Base-by-base conservation (phyloP, 2,329 filamentous ascomycete species). In the Trichoderma sp. region DNA sequence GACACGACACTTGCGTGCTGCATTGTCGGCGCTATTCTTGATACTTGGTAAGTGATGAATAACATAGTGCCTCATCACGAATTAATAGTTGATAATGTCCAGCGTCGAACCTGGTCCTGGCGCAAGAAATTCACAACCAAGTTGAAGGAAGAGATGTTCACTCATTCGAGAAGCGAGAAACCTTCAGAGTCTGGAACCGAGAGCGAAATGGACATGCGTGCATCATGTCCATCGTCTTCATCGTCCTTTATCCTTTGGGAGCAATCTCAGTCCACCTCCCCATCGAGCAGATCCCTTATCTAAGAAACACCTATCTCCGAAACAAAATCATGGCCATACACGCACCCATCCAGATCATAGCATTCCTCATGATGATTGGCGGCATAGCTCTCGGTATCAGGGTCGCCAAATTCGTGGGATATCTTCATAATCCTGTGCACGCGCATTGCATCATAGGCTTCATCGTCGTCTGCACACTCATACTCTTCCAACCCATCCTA, bases 151-250 rank as follows among this genome's bases (percentile, higher is more conserved):
- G 66, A 53, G 28, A 53, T 26, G 9, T 15, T 6, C 66, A 61
- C 8, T 6, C 36, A 4, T 53, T 51, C n/a, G 66, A 70, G 15
- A 39, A 57, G 14, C 26, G 66, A 21, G n/a, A 57, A 11, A 39
- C 64, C 24, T 67, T 57, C 9, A 70, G 34, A 62, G 47, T 70
- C 8, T 70, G 66, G 66, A 62, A 70, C 14, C 66, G 66, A 51
- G 66, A 70, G 24, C 57, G 66, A 51, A 70, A 70, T 21, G 66
- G 53, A 36, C 66, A 70, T 30, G 66, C 66, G 15, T 69, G 66
- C 36, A 69, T 69, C 56, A 69, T 69, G 66, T 69, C 66, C 18
- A 69, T 69, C 56, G 66, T 69, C 66, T 69, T 69, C 66, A 61
- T 69, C 39, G 56, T 69, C n/a, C 56, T 69, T 6, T 69, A 61